Conservation (phyloP, 495 filamentous ascomycete genomes). For the Elaphomyces granulatus region DNA sequence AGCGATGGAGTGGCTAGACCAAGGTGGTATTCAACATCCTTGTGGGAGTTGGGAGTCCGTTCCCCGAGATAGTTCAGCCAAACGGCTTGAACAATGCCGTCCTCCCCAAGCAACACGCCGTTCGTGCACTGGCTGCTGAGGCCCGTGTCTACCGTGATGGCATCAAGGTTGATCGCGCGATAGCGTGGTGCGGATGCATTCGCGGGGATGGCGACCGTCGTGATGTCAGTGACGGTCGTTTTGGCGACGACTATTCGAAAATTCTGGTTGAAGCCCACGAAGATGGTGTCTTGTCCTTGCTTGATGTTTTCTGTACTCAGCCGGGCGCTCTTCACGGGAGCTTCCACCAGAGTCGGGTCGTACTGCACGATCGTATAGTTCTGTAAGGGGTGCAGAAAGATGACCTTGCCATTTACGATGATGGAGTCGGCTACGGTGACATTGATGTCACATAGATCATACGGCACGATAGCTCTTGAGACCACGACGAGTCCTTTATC, state of each 20-base stretch:
- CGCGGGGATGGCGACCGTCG: slow-evolving; percentile 89
- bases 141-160: slow-evolving; percentile 90
- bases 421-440: slow-evolving; percentile 93
- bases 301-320: slow-evolving; percentile 71
- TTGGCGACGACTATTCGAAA: slow-evolving; percentile 84
- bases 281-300: slow-evolving; percentile 80
- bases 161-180: slow-evolving; percentile 90
- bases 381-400: slow-evolving; percentile 96
- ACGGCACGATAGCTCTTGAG: slow-evolving; percentile 84
- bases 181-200: slow-evolving; percentile 87
- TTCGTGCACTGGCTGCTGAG: slow-evolving; percentile 87
- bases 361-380: slow-evolving; percentile 96
- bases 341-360: slow-evolving; percentile 80
- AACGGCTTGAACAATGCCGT: slow-evolving; percentile 83
- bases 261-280: slow-evolving; percentile 95
- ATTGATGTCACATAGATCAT: slow-evolving; percentile 90
- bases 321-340: slow-evolving; percentile 78
- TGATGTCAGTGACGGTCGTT: slow-evolving; percentile 93
- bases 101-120: slow-evolving; percentile 77
- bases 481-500: slow-evolving; percentile 90
- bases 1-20: slow-evolving; percentile 81
- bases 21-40: slow-evolving; percentile 95
- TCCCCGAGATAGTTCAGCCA: slow-evolving; percentile 97
- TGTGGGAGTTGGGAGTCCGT: slow-evolving; percentile 56
- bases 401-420: slow-evolving; percentile 80